Conservation (phyloP, 768 basidiomycete species). For the Podaxis mareebaensis region DNA sequence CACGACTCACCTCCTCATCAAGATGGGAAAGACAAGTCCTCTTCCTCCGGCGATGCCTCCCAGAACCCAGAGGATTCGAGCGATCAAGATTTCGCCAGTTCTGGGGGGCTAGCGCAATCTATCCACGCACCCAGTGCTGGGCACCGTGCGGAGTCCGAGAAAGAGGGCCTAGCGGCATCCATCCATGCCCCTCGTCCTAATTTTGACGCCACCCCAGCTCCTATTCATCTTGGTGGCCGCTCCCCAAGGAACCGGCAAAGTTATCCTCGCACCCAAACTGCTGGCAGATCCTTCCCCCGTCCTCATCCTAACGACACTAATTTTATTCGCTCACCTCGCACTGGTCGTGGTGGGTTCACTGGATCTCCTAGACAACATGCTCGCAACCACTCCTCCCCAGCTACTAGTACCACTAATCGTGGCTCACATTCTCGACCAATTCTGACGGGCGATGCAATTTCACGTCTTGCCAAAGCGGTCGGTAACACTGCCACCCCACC, state of each 20-base stretch:
- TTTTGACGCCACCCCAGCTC: conserved; percentile 41
- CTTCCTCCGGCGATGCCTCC: neutral
- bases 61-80: conserved; percentile 2
- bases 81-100: conserved; percentile 15
- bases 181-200: conserved; percentile 54
- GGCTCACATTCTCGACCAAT: conserved; percentile 53
- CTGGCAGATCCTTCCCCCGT: conserved; percentile 43
- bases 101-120: conserved; percentile 22
- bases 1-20: neutral
- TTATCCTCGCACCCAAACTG: conserved; percentile 60
- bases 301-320: conserved; percentile 26
- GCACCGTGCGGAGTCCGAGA: conserved; percentile 10
- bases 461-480: conserved; percentile 63
- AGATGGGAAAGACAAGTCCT: neutral
- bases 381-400: conserved; percentile 70
- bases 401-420: conserved; percentile 36
- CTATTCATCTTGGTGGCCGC: conserved; percentile 24
- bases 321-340: conserved; percentile 37
- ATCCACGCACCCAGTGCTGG: conserved; percentile 21
- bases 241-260: conserved; percentile 33
- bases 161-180: conserved; percentile 41
- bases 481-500: conserved; percentile 34
- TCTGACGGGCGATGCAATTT: conserved; percentile 71
- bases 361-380: conserved; percentile 43
- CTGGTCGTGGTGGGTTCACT: conserved; percentile 46